Base-by-base conservation (phyloP, 352 stramenopile species). In the Discostella stelligera region DNA sequence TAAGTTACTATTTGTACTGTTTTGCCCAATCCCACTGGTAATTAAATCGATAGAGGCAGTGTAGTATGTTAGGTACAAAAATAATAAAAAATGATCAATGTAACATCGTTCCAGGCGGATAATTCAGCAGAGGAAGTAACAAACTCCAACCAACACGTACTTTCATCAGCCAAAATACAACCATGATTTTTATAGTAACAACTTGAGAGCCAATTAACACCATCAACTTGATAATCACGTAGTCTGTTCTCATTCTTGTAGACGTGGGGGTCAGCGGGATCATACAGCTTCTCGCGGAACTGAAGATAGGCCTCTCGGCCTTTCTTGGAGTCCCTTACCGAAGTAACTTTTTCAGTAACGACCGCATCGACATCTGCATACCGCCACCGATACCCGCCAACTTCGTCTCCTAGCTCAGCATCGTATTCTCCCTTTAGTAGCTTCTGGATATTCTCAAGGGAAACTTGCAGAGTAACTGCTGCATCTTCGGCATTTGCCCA, bases 151-250 rank as follows among this genome's bases (percentile, higher is more conserved):
- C 48, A 66, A 41, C 18, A 44, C 27, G 25, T 3, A 86, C 97
- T 99, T 84, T 99, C 98, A 82, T 99, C 98, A 7, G 97, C 98
- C 8, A 99, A 90, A 85, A 99, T 98, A 71, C 94, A 99, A 14
- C 97, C 95, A 30, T 91, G 79, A n/a, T 92, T 86, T 73, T 98
- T 96, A 79, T 98, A 98, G 90, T 95, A 99, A 82, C 98, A 99
- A 70, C 96, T 98, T 46, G 98, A 89, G 82, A 99, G 94, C 97
- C 97, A 99, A 74, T 99, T 99, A 1, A 99, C 95, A 44, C 97
- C 98, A 18, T 97, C 97, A 53, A 99, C 89, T 88, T 99, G 98
- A 88, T 99, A 99, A 74, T 98, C 96, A 18, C 98, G 94, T 37
- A 99, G 85, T 53, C 95, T 91, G 62, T 96, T 96, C 8, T 74